Base-by-base conservation (phyloP, 2,329 filamentous ascomycete genomes). In the Exutisphaerella laricina region DNA sequence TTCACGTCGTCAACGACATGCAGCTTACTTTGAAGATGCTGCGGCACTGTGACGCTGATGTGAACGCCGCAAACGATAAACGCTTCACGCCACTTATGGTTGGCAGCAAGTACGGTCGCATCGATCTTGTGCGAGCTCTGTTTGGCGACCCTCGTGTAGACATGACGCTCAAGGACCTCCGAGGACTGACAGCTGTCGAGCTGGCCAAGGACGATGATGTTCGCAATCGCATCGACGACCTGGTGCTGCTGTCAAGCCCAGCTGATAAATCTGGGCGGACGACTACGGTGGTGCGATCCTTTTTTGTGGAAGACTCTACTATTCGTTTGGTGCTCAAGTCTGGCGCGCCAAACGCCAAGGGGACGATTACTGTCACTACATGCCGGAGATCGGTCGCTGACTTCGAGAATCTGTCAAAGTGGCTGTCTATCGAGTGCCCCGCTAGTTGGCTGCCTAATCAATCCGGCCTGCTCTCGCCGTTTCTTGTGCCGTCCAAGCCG, bases 181-280 rank as follows among this genome's bases (percentile, higher is more conserved):
- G 92, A 46, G 92, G 92, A 0, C 72, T 98, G 55, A 96, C 90
- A 5, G 92, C 92, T 5, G 88, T 97, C 5, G 92, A 98, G 65
- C 74, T 98, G 34, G 92, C 94, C 37, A 98, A 98, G 63, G 94
- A 98, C 58, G 92, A 98, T 61, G 92, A 98, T 55, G 86, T 98
- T 18, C 80, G 92, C 28, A 98, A 97, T 66, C 83, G 87, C 56
- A 96, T 98, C 50, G 92, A 98, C 60, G 92, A 98, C 62, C 72
- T 98, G 50, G 83, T 89, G 1, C 70, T 98, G 7, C 84, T 98
- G 51, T 85, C 85, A 14, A 80, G 82, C 62, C 73, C 78, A 1
- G 74, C 85, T 4, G 82, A 79, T 8, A 72, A 77, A 7, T 88
- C 94, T 54, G 84, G 84, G 3, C 80, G 90, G 17, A 89, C 89